Evolutionary conservation across 441 rosid genomes (phyloP), one percentile per base, ranked within the genome.

Genomic region (Arabidopsis hybrid): DNA sequence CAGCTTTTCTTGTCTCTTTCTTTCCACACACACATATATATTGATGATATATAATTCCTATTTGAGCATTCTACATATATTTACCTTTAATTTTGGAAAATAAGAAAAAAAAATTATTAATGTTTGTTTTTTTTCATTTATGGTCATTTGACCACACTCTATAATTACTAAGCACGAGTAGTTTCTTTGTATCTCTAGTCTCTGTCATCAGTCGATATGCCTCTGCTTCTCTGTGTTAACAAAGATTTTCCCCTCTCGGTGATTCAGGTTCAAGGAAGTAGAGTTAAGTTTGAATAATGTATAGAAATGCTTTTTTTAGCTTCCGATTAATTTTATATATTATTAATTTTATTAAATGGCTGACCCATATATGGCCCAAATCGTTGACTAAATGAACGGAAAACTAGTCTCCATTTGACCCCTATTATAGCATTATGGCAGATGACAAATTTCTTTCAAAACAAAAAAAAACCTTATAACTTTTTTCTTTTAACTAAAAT

Each of bases 1-100:
- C 75, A 75, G 70, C 74, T 75, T 75, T 75, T 69, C 53, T 56
- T 55, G 71, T 76, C 75, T 63, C 66, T 69, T 56, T 12, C 52
- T 69, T 68, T 56, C 21, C 34, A 62, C 65, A 7, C 51, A 47
- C 4, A 47, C 3, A 7, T 18, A 6, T 46, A 5, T 46, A 46
- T 14, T 36, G 9, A 36, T 36, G 8, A 13, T n/a, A 43, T 2
- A 13, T 13, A 11, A 13, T 46, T 6, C 7, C 2, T 46, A 46
- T 46, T 46, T 1, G 21, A 46, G 18, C 8, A 46, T 46, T 46
- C 21, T 36, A 36, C 8, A 7, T 0, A 36, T 2, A 7, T 36
- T 34, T 5, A 6, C 29, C 29, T 26, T 26, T 26, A 6, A 7
- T 34, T 34, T 34, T 34, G 35, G 7, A 34, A 34, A 34, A 34